phyloP scores from a whole-genome alignment of 495 filamentous ascomycete species.

The Penicillium turbatum region DNA sequence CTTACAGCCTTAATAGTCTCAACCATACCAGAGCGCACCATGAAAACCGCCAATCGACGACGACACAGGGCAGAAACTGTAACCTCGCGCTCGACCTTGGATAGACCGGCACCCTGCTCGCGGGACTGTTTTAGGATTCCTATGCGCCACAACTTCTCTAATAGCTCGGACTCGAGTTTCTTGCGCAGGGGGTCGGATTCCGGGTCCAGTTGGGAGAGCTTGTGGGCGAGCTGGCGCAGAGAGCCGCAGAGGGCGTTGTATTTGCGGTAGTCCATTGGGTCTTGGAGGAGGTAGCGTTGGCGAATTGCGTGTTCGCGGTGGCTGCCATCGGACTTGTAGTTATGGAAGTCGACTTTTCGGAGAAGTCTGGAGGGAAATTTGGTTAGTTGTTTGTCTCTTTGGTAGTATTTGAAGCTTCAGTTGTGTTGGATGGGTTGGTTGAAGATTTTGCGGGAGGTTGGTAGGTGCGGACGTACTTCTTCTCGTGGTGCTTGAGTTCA shows the following conservation, averaged over 20 bases:
- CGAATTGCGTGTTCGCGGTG: conserved; percentile 78
- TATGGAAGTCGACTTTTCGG: conserved; percentile 91
- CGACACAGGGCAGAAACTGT: conserved; percentile 82
- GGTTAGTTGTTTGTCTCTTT: conserved; percentile 10
- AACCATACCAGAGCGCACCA: conserved; percentile 84
- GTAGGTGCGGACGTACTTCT: conserved; percentile 46
- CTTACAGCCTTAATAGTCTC: conserved; percentile 68
- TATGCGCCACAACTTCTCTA: conserved; percentile 89
- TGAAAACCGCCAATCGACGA: conserved; percentile 75
- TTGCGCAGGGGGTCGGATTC: conserved; percentile 69
- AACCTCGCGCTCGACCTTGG: conserved; percentile 77
- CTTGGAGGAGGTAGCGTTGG: conserved; percentile 83
- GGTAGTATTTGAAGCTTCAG: not conserved
- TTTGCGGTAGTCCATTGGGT: conserved; percentile 77
- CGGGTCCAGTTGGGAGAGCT: conserved; percentile 69
- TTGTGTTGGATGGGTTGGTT: not conserved
- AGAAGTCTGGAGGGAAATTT: conserved; percentile 50
- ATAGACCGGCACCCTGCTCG: conserved; percentile 56
- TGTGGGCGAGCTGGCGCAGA: conserved; percentile 82
- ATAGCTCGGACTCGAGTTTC: conserved; percentile 75
- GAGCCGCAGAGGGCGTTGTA: conserved; percentile 87
- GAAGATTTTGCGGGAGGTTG: not conserved
- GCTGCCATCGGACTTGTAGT: conserved; percentile 80
- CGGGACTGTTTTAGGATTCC: conserved; percentile 70
- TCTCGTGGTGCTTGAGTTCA: conserved; percentile 89